Evolutionary conservation across 257 asterid species (phyloP), one percentile per base, ranked within the genome.

Genomic region (Coffea canephora): DNA sequence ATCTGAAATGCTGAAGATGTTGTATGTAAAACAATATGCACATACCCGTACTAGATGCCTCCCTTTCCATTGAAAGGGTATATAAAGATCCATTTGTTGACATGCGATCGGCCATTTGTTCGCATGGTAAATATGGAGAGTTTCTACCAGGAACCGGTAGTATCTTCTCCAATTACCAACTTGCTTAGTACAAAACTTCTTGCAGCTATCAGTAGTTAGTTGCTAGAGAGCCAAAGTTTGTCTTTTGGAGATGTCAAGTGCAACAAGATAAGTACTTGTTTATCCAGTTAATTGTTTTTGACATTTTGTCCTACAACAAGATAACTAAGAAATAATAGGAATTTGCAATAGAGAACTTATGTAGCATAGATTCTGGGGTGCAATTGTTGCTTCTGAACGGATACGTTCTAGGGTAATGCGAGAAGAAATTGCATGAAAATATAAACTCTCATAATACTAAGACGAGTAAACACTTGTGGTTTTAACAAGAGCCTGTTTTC

Each of bases 21-120:
- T 78, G 34, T 79, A 46, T 79, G 75, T 55, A 72, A 65, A 65
- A n/a, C 62, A 19, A 57, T 69, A 13, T 39, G 54, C 55, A 59
- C 49, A 27, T 79, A 34, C 50, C 5, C 61, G 67, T 80, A 62
- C 25, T 13, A 19, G n/a, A 48, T 11, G 41, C 66, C 43, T 64
- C 46, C 52, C 39, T 69, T 76, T 75, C 39, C 36, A 18, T 57
- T 77, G 68, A 36, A 54, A 66, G 34, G 27, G 11, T 55, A 67
- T 69, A 27, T 54, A n/a, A 36, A 71, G 66, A 43, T 65, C 46
- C 55, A 55, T 59, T 34, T 62, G 25, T 79, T 57, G 49, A 57
- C 34, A 8, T 27, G 16, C 57, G 18, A 73, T 73, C 3, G 14
- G 13, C 54, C 9, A 25, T 48, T 76, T n/a, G 16, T 48, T 61